Evolutionary conservation across 495 filamentous ascomycete genomes (phyloP).

Genomic region (Xylaria telfairii): DNA sequence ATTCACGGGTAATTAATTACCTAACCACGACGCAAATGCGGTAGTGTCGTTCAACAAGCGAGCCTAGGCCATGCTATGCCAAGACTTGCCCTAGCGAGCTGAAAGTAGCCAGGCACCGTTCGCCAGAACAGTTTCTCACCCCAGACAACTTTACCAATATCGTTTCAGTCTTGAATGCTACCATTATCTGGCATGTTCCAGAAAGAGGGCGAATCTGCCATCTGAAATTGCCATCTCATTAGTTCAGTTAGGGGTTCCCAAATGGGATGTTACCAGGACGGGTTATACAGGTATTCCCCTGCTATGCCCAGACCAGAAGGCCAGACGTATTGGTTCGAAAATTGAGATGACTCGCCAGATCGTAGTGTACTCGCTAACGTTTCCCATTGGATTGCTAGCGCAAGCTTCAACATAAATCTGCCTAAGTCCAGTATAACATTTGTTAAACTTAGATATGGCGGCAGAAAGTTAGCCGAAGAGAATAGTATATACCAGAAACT

Average conservation of each 20-base stretch:
- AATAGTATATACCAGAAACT: background rate
- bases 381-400: background rate
- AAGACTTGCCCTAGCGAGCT: background rate
- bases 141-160: background rate
- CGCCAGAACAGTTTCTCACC: background rate
- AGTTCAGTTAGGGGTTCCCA: background rate
- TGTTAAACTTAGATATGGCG: background rate
- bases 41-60: background rate
- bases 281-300: background rate
- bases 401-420: too few species aligned
- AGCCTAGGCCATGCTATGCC: background rate
- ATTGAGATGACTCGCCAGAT: too few species aligned
- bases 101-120: background rate
- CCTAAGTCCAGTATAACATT: background rate
- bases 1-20: background rate
- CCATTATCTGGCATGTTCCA: background rate
- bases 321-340: too few species aligned
- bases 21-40: background rate
- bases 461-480: background rate
- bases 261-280: background rate
- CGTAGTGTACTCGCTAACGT: too few species aligned
- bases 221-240: background rate
- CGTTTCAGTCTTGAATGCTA: background rate
- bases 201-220: background rate
- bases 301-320: too few species aligned